Base-by-base conservation (phyloP, 2,329 filamentous ascomycete species). In the Talaromyces sp. region DNA sequence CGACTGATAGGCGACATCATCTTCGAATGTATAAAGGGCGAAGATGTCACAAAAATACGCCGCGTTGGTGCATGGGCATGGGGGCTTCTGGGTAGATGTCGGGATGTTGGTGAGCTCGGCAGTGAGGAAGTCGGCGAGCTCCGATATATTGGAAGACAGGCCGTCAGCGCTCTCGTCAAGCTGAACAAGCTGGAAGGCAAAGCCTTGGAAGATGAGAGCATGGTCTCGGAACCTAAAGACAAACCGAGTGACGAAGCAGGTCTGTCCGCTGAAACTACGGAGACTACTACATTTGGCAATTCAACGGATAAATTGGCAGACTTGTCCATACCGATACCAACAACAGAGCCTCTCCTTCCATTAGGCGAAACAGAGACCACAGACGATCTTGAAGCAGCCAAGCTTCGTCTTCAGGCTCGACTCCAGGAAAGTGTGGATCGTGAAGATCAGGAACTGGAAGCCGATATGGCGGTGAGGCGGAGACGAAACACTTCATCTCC, bases 11-110 rank as follows among this genome's bases (percentile, higher is more conserved):
- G 76, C 38, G 72, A 75, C 10, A 68, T 90, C n/a, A 78, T 89
- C 29, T 81, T 82, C 19, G 85, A 85, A 57, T 85, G 85, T 62
- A 85, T 89, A 56, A 81, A 89, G 58, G 82, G 81, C 52, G 82
- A 82, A 55, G 84, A 83, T n/a, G 75, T 80, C 24, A 80, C 82
- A 31, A 78, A 91, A 31, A 80, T 85, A 27, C 82, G 84, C 67
- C 83, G 87, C 54, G 86, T 90, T 4, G 92, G 91, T 62, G 82
- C 86, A 17, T 98, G 93, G 93, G 79, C 90, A 4, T 97, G 92
- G 93, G 87, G 89, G 0, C 75, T 96, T 60, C 79, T 97, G 51
- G 91, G 89, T 2, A 84, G 86, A 60, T 81, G 93, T 61, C 87
- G 89, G 0, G 89, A 90, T 38, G 78, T 85, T 10, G 91, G 91